These are phyloP conservation scores for Delonix regia DNA, from an alignment of 306 rosid species.

Conservation along the genomic window DNA sequence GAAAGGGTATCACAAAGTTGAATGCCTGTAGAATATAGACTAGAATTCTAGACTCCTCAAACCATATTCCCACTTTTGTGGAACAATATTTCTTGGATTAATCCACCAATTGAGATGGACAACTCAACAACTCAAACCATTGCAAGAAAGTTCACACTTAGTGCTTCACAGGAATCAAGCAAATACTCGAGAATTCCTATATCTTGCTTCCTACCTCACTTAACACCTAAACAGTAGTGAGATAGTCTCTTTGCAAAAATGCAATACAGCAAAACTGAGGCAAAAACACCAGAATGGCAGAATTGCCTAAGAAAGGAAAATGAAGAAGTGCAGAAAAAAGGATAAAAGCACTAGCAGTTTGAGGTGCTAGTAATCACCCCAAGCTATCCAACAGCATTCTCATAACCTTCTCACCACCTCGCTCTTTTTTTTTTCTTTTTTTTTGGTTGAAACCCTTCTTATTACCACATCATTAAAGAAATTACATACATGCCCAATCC, in stretches of 20 bases:
- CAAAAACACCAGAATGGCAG: neutral
- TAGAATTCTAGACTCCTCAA: neutral
- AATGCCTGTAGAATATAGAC: neutral
- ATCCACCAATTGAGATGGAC: neutral
- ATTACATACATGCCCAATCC: neutral
- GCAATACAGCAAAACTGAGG: neutral
- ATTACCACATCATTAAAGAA: neutral
- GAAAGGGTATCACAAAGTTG: neutral
- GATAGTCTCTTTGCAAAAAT: neutral
- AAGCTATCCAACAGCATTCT: too few relatives aligned
- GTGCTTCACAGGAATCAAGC: neutral
- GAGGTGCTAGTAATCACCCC: too few relatives aligned
- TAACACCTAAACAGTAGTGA: neutral
- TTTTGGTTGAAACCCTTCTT: too few relatives aligned
- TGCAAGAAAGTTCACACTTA: neutral
- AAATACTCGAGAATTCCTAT: neutral
- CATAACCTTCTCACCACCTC: too few relatives aligned
- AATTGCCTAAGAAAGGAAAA: too few relatives aligned
- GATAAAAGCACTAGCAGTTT: too few relatives aligned
- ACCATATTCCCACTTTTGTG: neutral
- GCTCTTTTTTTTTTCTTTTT: too few relatives aligned
- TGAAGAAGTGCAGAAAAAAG: too few relatives aligned
- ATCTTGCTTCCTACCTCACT: too few relatives aligned
- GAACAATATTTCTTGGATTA: neutral
- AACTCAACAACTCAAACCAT: neutral